These are phyloP conservation scores for Coniochaeta prunicola DNA, from an alignment of 2,329 filamentous ascomycete species.

Conservation along the genomic window DNA sequence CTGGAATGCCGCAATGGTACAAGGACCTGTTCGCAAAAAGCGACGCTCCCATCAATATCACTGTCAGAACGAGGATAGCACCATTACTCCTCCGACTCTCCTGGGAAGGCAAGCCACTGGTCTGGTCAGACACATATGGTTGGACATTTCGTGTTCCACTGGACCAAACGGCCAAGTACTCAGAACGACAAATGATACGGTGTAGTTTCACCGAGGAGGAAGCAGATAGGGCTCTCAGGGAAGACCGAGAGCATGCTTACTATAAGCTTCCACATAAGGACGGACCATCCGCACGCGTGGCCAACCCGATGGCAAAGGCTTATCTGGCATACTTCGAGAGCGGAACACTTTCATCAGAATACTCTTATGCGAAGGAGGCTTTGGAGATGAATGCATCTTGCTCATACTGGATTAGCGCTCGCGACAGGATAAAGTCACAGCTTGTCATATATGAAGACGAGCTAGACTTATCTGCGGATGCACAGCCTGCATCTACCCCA, in stretches of 20 bases:
- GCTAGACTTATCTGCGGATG: slow-evolving; percentile 27
- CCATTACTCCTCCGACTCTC: slow-evolving; percentile 75
- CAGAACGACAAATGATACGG: slow-evolving; percentile 60
- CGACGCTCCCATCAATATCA: slow-evolving; percentile 63
- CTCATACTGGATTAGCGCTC: slow-evolving; percentile 97
- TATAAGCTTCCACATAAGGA: slow-evolving; percentile 97
- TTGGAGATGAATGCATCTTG: slow-evolving; percentile 98
- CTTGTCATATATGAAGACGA: slow-evolving; percentile 80
- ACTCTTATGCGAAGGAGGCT: slow-evolving; percentile 83
- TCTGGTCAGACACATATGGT: slow-evolving; percentile 89
- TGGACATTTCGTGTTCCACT: slow-evolving; percentile 82
- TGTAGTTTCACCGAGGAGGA: slow-evolving; percentile 75
- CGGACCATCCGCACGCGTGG: slow-evolving; percentile 76
- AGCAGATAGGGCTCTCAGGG: slow-evolving; percentile 49
- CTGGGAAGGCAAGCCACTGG: slow-evolving; percentile 83
- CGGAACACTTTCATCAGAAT: slow-evolving; percentile 80
- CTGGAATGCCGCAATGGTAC: slow-evolving; percentile 94
- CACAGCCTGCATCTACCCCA: slow-evolving; percentile 5
- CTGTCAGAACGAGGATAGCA: slow-evolving; percentile 80
- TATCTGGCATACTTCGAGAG: slow-evolving; percentile 90
- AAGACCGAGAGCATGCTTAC: slow-evolving; percentile 62
- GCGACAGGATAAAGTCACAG: slow-evolving; percentile 89
- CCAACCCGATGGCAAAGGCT: slow-evolving; percentile 82
- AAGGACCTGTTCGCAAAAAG: slow-evolving; percentile 75
- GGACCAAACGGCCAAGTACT: slow-evolving; percentile 56